Conservation (phyloP, 805 yeast species). For the Kuraishia hungarica region DNA sequence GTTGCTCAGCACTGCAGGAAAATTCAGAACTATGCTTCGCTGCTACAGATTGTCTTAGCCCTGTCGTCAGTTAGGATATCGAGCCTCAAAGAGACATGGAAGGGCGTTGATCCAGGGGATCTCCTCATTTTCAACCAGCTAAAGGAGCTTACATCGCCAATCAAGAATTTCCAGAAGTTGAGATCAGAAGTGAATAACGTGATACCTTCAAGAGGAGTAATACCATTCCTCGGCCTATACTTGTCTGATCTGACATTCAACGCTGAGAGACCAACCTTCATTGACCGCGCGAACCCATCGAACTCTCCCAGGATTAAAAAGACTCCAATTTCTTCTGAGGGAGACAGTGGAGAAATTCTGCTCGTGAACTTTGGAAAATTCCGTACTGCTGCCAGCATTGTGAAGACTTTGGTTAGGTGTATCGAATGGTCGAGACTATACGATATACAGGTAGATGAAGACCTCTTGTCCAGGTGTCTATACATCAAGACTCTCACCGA, state of each 20-base stretch:
- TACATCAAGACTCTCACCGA: constrained; percentile 69
- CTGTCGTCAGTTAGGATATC: constrained; percentile 58
- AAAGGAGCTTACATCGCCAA: constrained; percentile 66
- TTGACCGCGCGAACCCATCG: constrained; percentile 15
- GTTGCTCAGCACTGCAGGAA: constrained; percentile 67
- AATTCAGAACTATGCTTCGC: constrained; percentile 76
- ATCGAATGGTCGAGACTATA: constrained; percentile 82
- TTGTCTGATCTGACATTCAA: constrained; percentile 76
- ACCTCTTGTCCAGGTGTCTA: constrained; percentile 73
- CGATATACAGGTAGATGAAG: constrained; percentile 43
- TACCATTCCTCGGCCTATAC: constrained; percentile 86
- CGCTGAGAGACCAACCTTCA: constrained; percentile 47
- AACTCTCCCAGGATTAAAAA: constrained; percentile 3
- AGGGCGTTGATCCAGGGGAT: constrained; percentile 63
- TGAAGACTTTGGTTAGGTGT: constrained; percentile 66
- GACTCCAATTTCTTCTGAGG: constrained; percentile 16
- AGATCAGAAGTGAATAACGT: constrained; percentile 50
- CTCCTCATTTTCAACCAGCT: constrained; percentile 55
- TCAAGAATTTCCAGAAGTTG: constrained; percentile 61
- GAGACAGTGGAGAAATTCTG: constrained; percentile 20
- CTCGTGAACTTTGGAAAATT: constrained; percentile 74
- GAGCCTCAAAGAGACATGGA: constrained; percentile 65
- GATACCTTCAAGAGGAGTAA: constrained; percentile 61
- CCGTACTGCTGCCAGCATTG: constrained; percentile 65
- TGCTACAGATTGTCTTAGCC: constrained; percentile 83